Evolutionary conservation across 306 rosid species (phyloP).

Genomic region (Chamaecrista fasciculata): DNA sequence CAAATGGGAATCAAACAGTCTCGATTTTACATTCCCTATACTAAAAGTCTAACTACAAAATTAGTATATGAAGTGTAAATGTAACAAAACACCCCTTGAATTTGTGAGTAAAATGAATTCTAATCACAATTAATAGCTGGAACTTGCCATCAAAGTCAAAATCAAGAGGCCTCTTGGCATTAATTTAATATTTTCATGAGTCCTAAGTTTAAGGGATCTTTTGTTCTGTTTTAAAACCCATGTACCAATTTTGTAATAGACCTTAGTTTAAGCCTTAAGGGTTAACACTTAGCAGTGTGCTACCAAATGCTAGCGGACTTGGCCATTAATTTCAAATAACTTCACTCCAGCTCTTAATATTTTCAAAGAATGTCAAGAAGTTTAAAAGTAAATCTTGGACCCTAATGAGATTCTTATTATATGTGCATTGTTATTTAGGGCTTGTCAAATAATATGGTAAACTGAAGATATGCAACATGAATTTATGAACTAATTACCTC

Average conservation of each 20-base stretch:
- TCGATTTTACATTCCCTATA: no score
- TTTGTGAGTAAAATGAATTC: no score
- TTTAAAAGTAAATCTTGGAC: conserved; percentile 22
- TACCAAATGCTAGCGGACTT: not conserved
- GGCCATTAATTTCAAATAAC: not conserved
- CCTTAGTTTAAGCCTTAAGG: not conserved
- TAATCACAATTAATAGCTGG: no score
- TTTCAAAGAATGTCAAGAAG: conserved; percentile 2
- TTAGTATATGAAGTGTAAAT: no score
- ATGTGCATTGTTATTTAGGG: no score
- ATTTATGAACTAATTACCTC: conserved; percentile 52
- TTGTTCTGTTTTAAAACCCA: no score
- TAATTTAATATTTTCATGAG: no score
- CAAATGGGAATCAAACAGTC: no score
- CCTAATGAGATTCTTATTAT: not conserved
- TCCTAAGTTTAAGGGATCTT: not conserved
- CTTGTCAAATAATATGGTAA: not conserved
- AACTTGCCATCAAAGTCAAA: not conserved
- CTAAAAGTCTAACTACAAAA: no score
- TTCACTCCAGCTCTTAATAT: not conserved
- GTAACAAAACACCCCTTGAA: no score
- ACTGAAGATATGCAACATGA: conserved; percentile 18
- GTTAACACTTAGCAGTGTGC: not conserved
- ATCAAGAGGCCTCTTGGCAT: no score
- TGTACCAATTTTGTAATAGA: not conserved